A percentile compares a stretch with the other conserved stretches of the same genome.
Evolutionary conservation across 306 rosid species (phyloP).

Genomic region (Dalbergia cultrata): DNA sequence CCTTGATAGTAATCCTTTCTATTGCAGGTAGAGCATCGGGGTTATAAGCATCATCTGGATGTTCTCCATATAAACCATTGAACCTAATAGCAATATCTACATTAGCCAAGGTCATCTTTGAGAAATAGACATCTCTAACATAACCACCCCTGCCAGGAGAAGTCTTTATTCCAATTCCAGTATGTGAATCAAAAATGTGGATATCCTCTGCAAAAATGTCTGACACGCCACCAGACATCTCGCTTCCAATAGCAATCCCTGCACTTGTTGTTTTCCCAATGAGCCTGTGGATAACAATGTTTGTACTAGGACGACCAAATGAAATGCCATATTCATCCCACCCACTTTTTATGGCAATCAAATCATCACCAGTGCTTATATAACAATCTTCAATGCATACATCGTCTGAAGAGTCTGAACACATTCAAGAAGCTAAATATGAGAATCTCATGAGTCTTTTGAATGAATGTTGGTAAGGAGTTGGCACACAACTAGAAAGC

Average conservation of each 20-base stretch:
- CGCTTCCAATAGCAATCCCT: conserved; percentile 84
- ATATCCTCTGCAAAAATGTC: conserved; percentile 69
- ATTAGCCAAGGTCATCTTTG: conserved; percentile 65
- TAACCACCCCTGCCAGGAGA: conserved; percentile 87
- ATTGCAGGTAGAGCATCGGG: conserved; percentile 69
- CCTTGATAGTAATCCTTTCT: conserved; percentile 65
- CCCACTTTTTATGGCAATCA: conserved; percentile 82
- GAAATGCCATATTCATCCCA: conserved; percentile 88
- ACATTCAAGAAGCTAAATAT: conserved; percentile 34
- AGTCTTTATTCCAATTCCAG: conserved; percentile 73
- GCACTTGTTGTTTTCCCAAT: conserved; percentile 66
- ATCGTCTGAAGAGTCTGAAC: conserved; percentile 72
- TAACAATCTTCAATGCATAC: conserved; percentile 87
- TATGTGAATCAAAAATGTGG: conserved; percentile 57
- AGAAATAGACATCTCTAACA: conserved; percentile 69
- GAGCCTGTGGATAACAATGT: conserved; percentile 66
- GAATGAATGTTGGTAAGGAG: neutral
- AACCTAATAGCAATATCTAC: conserved; percentile 70
- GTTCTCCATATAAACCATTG: conserved; percentile 74
- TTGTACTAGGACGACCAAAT: conserved; percentile 71
- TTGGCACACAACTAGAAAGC: neutral
- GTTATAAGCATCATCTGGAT: conserved; percentile 67
- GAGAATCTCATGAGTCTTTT: conserved; percentile 34
- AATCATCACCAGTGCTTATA: conserved; percentile 87
- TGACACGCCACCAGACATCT: conserved; percentile 91